Percentiles rank a stretch among this genome's conserved stretches.
These are phyloP conservation scores for Dictyostelium citrinum DNA, from an alignment of 78 protist species.

Conservation along the genomic window DNA sequence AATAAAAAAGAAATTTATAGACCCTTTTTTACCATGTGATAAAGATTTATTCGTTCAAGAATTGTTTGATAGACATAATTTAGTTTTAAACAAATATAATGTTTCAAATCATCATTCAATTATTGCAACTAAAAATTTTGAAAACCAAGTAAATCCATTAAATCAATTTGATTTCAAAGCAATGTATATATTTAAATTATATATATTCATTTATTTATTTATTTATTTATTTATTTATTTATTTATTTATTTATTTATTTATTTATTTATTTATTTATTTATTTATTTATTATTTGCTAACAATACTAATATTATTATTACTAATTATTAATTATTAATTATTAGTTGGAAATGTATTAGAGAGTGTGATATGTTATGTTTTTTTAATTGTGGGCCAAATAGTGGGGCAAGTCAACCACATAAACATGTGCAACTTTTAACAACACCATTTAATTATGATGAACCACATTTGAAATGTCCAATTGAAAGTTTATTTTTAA, in stretches of 20 bases:
- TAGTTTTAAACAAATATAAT: conserved; percentile 57
- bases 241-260: too few species aligned
- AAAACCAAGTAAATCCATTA: conserved; percentile 46
- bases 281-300: too few species aligned
- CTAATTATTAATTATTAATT: not conserved
- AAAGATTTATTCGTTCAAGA: conserved; percentile 55
- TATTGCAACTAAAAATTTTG: conserved; percentile 51
- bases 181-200: conserved; percentile 12
- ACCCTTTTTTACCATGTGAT: conserved; percentile 74
- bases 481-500: conserved; percentile 20
- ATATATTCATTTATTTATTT: too few species aligned
- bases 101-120: conserved; percentile 68
- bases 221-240: too few species aligned
- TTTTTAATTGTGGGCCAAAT: conserved; percentile 64
- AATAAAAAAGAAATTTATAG: conserved; percentile 30
- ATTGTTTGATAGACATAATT: conserved; percentile 26
- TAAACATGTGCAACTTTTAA: conserved; percentile 52
- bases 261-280: too few species aligned
- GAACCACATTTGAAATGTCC: conserved; percentile 30
- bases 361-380: conserved; percentile 56
- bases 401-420: conserved; percentile 78
- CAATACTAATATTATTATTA: not conserved
- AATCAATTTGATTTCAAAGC: conserved; percentile 41
- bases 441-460: conserved; percentile 18
- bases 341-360: conserved; percentile 65